A percentile compares a stretch with the other conserved stretches of the same genome.
These are phyloP conservation scores for Xylariomycetidae sp. DNA, from an alignment of 2,329 filamentous ascomycete species.

Conservation along the genomic window DNA sequence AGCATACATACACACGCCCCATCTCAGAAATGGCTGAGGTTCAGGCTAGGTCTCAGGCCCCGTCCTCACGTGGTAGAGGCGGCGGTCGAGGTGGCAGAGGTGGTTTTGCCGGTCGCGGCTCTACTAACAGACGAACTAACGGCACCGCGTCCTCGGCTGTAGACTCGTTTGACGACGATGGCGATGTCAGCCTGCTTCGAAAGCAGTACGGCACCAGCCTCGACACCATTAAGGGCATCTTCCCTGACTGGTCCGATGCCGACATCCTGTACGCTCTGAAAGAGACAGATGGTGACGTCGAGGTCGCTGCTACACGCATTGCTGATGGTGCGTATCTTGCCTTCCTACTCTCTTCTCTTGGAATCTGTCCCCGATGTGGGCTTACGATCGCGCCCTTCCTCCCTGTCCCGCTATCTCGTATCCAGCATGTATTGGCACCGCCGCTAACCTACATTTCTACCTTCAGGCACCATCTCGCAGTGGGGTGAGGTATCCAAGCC, in stretches of 20 bases:
- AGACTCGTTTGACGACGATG: slow-evolving; percentile 70
- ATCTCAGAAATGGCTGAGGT: slow-evolving; percentile 82
- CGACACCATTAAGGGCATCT: slow-evolving; percentile 82
- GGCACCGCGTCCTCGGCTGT: slow-evolving; percentile 61
- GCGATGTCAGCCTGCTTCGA: slow-evolving; percentile 88
- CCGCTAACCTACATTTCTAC: slow-evolving; percentile 22
- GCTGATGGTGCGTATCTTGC: slow-evolving; percentile 58
- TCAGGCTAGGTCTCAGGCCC: slow-evolving; percentile 65
- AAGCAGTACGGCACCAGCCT: slow-evolving; percentile 81
- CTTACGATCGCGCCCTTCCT: neutral
- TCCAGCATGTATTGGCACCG: slow-evolving; percentile 2
- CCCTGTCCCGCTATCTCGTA: neutral
- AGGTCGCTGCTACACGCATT: slow-evolving; percentile 71
- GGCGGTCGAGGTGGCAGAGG: slow-evolving; percentile 81
- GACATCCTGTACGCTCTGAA: slow-evolving; percentile 90
- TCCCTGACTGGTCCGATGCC: slow-evolving; percentile 91
- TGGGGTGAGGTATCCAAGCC: slow-evolving; percentile 81
- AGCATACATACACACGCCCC: slow-evolving; percentile 28
- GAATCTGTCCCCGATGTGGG: slow-evolving; percentile 1
- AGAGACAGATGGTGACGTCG: slow-evolving; percentile 78
- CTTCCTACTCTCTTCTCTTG: slow-evolving; percentile 3
- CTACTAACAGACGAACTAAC: slow-evolving; percentile 54
- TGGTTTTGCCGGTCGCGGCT: slow-evolving; percentile 64
- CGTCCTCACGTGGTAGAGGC: slow-evolving; percentile 83
- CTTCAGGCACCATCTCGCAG: slow-evolving; percentile 69